Conservation (phyloP, 2,329 filamentous ascomycete genomes). For the Hysterium pulicare region DNA sequence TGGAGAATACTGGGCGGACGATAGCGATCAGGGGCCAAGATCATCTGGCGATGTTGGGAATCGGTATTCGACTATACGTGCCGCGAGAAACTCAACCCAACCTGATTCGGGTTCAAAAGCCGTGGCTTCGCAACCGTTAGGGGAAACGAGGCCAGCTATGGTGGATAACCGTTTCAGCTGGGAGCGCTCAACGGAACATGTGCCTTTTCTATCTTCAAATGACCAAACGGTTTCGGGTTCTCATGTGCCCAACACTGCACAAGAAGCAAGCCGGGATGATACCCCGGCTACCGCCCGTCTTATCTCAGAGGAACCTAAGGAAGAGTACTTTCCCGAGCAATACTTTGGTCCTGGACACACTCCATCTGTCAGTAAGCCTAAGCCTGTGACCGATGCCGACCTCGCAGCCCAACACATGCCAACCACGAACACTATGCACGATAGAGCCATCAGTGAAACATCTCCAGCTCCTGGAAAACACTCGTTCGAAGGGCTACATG, state of each 20-base stretch:
- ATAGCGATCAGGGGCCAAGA: neutral
- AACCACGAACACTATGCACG: conserved; percentile 16
- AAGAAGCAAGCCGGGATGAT: neutral
- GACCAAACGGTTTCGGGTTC: neutral
- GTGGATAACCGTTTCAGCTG: conserved; percentile 38
- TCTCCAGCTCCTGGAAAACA: conserved; percentile 16
- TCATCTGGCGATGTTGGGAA: neutral
- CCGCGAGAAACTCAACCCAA: neutral
- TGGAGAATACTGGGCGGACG: conserved; percentile 63
- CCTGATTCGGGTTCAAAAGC: neutral
- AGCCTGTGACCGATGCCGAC: conserved; percentile 18
- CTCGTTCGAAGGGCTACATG: conserved; percentile 32
- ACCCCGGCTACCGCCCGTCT: neutral
- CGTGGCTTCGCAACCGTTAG: neutral
- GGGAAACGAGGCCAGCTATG: neutral
- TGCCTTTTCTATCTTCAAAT: neutral
- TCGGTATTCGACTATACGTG: neutral
- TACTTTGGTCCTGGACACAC: conserved; percentile 28
- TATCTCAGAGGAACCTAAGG: neutral
- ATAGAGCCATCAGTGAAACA: conserved; percentile 10
- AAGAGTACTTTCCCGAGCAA: neutral
- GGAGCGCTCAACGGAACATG: conserved; percentile 22
- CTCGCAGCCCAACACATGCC: conserved; percentile 9
- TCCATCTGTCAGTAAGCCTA: conserved; percentile 19
- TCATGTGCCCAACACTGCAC: neutral